Percentiles rank a stretch among this genome's conserved stretches.
Conservation (phyloP, 1,139 yeast species). For the Yamadazyma atmosphaerica region DNA sequence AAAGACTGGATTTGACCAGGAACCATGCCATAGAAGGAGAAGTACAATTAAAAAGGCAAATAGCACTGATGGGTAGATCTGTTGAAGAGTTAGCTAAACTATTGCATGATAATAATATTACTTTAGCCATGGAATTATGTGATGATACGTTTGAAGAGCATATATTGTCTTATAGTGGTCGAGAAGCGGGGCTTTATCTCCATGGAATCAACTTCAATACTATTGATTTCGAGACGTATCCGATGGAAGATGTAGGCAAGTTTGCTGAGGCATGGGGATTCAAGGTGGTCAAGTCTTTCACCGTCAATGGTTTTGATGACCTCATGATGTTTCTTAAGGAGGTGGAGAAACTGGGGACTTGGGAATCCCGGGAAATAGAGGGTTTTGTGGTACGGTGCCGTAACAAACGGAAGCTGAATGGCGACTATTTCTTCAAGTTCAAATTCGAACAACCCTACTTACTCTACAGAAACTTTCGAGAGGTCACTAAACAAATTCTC, state of each 20-base stretch:
- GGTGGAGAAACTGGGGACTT: conserved; percentile 68
- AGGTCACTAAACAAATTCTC: conserved; percentile 70
- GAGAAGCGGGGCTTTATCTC: conserved; percentile 76
- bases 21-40: conserved; percentile 83
- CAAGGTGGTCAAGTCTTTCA: conserved; percentile 49
- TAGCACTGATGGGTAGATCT: conserved; percentile 39
- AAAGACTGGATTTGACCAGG: conserved; percentile 49
- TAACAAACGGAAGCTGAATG: conserved; percentile 11
- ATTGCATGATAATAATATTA: conserved; percentile 53
- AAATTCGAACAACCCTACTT: conserved; percentile 95
- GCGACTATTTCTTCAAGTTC: conserved; percentile 75
- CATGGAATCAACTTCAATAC: conserved; percentile 84
- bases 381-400: conserved; percentile 88
- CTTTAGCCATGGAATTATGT: conserved; percentile 92
- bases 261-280: conserved; percentile 80
- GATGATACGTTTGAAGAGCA: conserved; percentile 96
- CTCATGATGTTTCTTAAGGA: conserved; percentile 54
- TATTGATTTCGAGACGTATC: conserved; percentile 61
- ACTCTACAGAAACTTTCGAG: conserved; percentile 88
- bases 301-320: conserved; percentile 33
- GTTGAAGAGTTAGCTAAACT: conserved; percentile 54
- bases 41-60: conserved; percentile 53
- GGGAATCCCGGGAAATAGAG: conserved; percentile 73
- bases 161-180: conserved; percentile 69
- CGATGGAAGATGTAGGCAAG: conserved; percentile 55